These are phyloP conservation scores for Aspergillus affinis DNA, from an alignment of 495 filamentous ascomycete species.

Conservation along the genomic window DNA sequence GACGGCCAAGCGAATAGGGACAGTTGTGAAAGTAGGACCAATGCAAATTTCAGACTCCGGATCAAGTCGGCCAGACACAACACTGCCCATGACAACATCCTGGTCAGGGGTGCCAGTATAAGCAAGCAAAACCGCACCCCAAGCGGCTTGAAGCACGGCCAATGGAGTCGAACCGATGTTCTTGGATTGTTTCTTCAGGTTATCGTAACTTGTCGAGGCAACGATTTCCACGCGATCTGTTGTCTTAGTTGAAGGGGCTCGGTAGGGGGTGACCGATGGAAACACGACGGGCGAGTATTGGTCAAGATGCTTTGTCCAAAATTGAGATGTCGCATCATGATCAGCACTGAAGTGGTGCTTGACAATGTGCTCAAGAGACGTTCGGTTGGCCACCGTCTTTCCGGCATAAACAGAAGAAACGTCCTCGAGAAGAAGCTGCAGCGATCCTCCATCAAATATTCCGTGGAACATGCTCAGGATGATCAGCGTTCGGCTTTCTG, in stretches of 20 bases:
- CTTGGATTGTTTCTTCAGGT: conserved; percentile 20
- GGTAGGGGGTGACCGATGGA: conserved; percentile 22
- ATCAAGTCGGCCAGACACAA: conserved; percentile 68
- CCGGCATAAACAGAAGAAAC: conserved; percentile 42
- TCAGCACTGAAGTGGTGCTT: conserved; percentile 37
- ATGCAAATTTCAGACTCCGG: conserved; percentile 58
- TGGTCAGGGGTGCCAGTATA: conserved; percentile 40
- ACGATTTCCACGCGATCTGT: conserved; percentile 21
- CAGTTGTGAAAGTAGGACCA: conserved; percentile 75
- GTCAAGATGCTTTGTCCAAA: conserved; percentile 59
- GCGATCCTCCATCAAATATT: conserved; percentile 76
- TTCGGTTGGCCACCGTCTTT: conserved; percentile 20
- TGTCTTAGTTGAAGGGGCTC: conserved; percentile 10
- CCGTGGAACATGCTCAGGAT: conserved; percentile 75
- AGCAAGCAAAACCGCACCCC: conserved; percentile 56
- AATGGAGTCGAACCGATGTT: conserved; percentile 62
- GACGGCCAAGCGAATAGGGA: conserved; percentile 53
- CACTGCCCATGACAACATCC: conserved; percentile 48
- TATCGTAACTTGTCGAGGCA: conserved; percentile 17
- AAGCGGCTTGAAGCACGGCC: conserved; percentile 68
- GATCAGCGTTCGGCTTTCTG: conserved; percentile 31
- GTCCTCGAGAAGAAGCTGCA: conserved; percentile 65
- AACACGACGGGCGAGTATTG: conserved; percentile 27
- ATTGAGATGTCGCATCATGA: conserved; percentile 46
- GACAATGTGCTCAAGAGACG: conserved; percentile 29